Evolutionary conservation across 768 basidiomycete species (phyloP).

Genomic region (Polyporus arcularius): DNA sequence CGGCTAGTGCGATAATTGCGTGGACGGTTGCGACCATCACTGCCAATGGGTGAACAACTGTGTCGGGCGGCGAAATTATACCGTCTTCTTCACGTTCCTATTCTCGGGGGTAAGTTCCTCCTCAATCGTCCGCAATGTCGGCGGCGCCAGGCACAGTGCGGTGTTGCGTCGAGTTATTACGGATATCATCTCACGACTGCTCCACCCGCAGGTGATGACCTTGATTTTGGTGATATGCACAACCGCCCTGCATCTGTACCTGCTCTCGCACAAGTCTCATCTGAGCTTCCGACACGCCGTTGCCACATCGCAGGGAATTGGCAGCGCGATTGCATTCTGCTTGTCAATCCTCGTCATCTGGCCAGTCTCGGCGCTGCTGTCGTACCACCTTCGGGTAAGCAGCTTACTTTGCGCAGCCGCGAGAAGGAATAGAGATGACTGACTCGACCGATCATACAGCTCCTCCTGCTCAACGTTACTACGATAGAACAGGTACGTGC

Average conservation of each 20-base stretch:
- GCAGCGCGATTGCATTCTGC: slow-evolving; percentile 80
- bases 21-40: slow-evolving; percentile 93
- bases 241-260: slow-evolving; percentile 77
- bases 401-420: not conserved
- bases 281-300: slow-evolving; percentile 51
- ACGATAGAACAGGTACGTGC: slow-evolving; percentile 90
- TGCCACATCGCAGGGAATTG: slow-evolving; percentile 49
- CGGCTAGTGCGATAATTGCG: slow-evolving; percentile 93
- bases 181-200: slow-evolving; percentile 12
- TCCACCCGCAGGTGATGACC: slow-evolving; percentile 58
- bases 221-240: slow-evolving; percentile 79
- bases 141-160: slow-evolving; percentile 6
- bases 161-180: not conserved
- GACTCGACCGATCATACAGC: slow-evolving; percentile 38
- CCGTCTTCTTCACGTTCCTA: slow-evolving; percentile 88
- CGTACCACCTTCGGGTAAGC: slow-evolving; percentile 86
- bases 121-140: slow-evolving; percentile 1
- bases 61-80: slow-evolving; percentile 92
- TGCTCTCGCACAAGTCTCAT: slow-evolving; percentile 54
- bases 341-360: slow-evolving; percentile 74
- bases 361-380: slow-evolving; percentile 78
- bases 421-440: not conserved
- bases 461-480: slow-evolving; percentile 84
- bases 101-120: slow-evolving; percentile 61
- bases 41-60: slow-evolving; percentile 95